phyloP scores from a whole-genome alignment of 495 filamentous ascomycete species.

The Aspergillus affinis region DNA sequence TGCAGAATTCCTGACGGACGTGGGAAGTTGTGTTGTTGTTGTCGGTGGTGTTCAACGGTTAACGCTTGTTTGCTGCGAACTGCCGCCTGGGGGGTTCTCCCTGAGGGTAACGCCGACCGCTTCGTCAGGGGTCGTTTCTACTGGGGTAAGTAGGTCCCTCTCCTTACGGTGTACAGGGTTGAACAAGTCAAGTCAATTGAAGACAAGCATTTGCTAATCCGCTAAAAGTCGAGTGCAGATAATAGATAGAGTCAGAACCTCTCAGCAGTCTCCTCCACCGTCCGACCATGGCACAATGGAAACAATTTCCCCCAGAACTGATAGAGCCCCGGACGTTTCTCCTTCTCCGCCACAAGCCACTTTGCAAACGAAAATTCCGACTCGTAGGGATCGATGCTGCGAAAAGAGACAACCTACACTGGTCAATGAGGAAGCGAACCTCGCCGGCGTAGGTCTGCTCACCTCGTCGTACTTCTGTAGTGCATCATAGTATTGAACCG shows the following conservation, averaged over 20 bases:
- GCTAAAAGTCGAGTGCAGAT: conserved; percentile 1
- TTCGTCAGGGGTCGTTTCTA: not conserved
- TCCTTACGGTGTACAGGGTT: not conserved
- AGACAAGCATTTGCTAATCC: not conserved
- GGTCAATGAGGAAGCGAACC: conserved; percentile 12
- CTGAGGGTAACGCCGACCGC: not conserved
- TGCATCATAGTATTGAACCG: conserved; percentile 25
- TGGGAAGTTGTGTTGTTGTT: no score
- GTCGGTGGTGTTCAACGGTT: not conserved
- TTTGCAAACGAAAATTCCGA: conserved; percentile 36
- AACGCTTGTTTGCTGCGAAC: not conserved
- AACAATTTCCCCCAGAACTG: conserved; percentile 39
- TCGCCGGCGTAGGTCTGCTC: conserved; percentile 8
- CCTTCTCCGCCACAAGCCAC: conserved; percentile 32
- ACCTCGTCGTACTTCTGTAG: conserved; percentile 38
- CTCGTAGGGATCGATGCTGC: conserved; percentile 33
- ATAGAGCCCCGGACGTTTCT: conserved; percentile 25
- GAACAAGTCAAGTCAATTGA: not conserved
- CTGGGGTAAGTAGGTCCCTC: not conserved
- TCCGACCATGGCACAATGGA: conserved; percentile 37
- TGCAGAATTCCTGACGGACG: not conserved
- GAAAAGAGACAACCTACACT: conserved; percentile 32
- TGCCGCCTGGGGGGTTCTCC: not conserved
- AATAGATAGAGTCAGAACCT: conserved; percentile 18
- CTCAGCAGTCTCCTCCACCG: conserved; percentile 30